Base-by-base conservation (phyloP, 2,329 filamentous ascomycete species). In the Clonostachys chloroleuca region DNA sequence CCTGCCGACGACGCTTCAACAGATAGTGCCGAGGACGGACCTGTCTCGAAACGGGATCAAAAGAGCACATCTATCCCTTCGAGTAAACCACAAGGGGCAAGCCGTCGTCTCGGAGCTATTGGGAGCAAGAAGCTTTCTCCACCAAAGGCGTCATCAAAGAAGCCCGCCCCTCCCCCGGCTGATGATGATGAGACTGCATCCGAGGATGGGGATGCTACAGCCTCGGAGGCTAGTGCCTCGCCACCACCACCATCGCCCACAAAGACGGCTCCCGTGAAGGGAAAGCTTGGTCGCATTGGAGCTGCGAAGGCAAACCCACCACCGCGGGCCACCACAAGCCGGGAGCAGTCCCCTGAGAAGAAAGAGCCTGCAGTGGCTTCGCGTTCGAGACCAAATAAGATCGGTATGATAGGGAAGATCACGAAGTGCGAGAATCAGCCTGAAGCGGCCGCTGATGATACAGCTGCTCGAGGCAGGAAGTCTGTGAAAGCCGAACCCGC, bases 281-380 rank as follows among this genome's bases (percentile, higher is more conserved):
- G 60, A 2, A 64, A 60, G 0, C 54, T 75, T 13, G 72, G 73
- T 2, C 66, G 61, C 8, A 75, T 76, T 16, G 72, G 72, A 10
- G 65, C 24, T 30, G 24, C 24, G 3, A 30, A 10, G 9, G 24
- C 9, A 30, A 30, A 30, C 24, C 24, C 24, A 30, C 24, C 24
- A 30, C 24, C 9, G 9, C 24, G 10, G 24, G 24, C 24, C 24
- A 9, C 24, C 24, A 63, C 24, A 44, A 48, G n/a, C 8, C 42
- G 4, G 47, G 14, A n/a, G 33, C 30, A 37, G 17, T 30, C 24
- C 40, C 10, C 44, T 40, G 44, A 24, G 6, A 40, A 40, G 12
- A 17, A 24, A 5, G 16, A 40, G 17, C 13, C 18, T 6, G 12
- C 34, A 20, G 9, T 42, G 34, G 20, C 48, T 17, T 39, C 37